phyloP scores from a whole-genome alignment of 2,329 filamentous ascomycete genomes.

The Pseudocercospora musae region DNA sequence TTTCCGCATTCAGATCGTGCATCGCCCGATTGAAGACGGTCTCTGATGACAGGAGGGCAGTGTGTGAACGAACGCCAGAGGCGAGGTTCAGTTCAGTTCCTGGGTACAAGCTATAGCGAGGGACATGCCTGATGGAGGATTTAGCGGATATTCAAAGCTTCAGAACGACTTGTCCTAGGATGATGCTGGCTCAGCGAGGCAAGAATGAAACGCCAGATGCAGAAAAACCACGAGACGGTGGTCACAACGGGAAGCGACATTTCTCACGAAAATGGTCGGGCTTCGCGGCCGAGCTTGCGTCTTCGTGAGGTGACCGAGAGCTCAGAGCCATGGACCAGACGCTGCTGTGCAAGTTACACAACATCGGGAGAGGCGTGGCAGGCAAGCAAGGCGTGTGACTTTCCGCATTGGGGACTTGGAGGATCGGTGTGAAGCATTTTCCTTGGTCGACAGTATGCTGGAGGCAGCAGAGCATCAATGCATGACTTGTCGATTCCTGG shows the following conservation, averaged over 20 bases:
- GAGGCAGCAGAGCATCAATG: not conserved
- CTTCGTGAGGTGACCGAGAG: slow-evolving; percentile 5
- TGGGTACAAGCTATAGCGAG: not conserved
- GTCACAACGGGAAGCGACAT: slow-evolving; percentile 7
- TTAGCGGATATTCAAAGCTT: not conserved
- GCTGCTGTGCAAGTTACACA: slow-evolving; percentile 11
- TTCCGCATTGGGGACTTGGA: not conserved
- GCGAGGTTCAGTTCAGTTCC: not conserved
- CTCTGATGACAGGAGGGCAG: not conserved
- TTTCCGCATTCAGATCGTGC: not conserved
- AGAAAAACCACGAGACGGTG: slow-evolving; percentile 1
- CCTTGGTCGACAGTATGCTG: not conserved
- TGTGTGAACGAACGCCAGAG: not conserved
- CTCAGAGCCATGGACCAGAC: not conserved
- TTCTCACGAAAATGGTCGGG: not conserved
- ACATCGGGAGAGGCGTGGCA: slow-evolving; percentile 5
- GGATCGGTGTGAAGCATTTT: not conserved
- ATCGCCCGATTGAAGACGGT: not conserved
- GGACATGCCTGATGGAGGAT: not conserved
- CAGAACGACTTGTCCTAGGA: slow-evolving; percentile 1
- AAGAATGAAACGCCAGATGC: not conserved
- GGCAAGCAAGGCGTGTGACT: slow-evolving; percentile 6
- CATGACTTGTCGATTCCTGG: not conserved
- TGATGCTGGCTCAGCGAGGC: slow-evolving; percentile 6
- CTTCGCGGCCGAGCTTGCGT: slow-evolving; percentile 4